Evolutionary conservation across 495 filamentous ascomycete species (phyloP).

Genomic region (Bathelium albidoporum): DNA sequence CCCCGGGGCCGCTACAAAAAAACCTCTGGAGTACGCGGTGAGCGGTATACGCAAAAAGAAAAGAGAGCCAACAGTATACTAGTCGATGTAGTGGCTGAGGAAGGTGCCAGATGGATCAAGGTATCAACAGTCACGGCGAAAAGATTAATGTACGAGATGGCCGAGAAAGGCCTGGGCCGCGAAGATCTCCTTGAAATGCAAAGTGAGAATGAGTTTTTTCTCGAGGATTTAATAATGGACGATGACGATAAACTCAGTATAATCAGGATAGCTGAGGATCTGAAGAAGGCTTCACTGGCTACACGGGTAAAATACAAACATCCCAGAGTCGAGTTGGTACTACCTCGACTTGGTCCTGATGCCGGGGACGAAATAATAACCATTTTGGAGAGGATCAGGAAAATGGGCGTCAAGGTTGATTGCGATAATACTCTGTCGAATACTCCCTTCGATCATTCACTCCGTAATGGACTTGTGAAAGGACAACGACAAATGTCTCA

Average conservation of each 20-base stretch:
- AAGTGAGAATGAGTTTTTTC: constrained; percentile 25
- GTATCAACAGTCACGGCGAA: constrained; percentile 27
- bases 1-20: neutral
- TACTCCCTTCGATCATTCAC: neutral
- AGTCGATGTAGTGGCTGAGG: constrained; percentile 27
- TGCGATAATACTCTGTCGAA: neutral
- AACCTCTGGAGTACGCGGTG: neutral
- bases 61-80: constrained; percentile 16
- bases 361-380: constrained; percentile 43
- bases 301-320: constrained; percentile 37
- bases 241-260: constrained; percentile 27
- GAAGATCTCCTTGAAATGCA: constrained; percentile 20
- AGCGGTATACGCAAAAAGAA: neutral
- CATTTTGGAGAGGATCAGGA: constrained; percentile 43
- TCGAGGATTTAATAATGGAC: constrained; percentile 34
- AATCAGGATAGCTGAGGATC: constrained; percentile 45
- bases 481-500: constrained; percentile 33
- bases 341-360: constrained; percentile 46
- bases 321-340: constrained; percentile 49
- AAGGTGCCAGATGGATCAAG: constrained; percentile 29
- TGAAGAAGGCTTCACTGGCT: constrained; percentile 43
- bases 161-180: constrained; percentile 27
- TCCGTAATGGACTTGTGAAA: neutral
- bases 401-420: neutral
- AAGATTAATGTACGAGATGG: constrained; percentile 32